Percentiles rank a stretch among this genome's conserved stretches.
These are phyloP conservation scores for Termitomyces sp. DNA, from an alignment of 768 basidiomycete species.

Conservation along the genomic window DNA sequence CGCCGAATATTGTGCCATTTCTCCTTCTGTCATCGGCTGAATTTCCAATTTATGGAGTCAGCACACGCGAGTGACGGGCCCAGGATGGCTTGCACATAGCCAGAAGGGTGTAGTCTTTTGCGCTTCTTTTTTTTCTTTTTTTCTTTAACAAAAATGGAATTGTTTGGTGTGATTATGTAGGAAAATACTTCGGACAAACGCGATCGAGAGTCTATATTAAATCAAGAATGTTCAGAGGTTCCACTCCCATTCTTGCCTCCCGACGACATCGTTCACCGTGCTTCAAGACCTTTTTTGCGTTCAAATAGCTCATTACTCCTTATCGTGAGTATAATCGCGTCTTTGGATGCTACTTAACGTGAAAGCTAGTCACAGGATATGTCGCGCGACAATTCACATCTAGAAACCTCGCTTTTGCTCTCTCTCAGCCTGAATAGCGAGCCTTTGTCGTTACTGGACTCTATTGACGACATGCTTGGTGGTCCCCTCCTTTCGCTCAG, in stretches of 20 bases:
- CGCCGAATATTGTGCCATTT: too few species aligned
- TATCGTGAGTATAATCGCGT: not conserved
- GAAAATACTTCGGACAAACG: not conserved
- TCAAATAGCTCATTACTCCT: not conserved
- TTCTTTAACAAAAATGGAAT: too few species aligned
- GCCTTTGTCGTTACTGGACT: not conserved
- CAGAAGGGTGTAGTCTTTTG: too few species aligned
- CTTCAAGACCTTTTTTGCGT: not conserved
- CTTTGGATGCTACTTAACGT: not conserved
- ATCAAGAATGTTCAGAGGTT: not conserved
- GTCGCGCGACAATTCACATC: not conserved
- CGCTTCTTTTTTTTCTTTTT: too few species aligned
- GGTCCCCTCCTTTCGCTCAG: not conserved
- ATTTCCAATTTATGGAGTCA: too few species aligned
- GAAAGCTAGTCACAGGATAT: not conserved
- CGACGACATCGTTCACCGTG: not conserved
- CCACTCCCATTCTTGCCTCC: not conserved
- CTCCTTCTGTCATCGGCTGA: too few species aligned
- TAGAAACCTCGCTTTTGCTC: not conserved
- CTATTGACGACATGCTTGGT: not conserved
- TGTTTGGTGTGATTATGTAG: not conserved
- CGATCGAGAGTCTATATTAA: not conserved
- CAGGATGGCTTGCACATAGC: too few species aligned
- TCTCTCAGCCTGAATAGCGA: not conserved
- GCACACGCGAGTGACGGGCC: too few species aligned